Conservation (phyloP, 2,329 filamentous ascomycete genomes). For the Neofusicoccum kwambonambiense region DNA sequence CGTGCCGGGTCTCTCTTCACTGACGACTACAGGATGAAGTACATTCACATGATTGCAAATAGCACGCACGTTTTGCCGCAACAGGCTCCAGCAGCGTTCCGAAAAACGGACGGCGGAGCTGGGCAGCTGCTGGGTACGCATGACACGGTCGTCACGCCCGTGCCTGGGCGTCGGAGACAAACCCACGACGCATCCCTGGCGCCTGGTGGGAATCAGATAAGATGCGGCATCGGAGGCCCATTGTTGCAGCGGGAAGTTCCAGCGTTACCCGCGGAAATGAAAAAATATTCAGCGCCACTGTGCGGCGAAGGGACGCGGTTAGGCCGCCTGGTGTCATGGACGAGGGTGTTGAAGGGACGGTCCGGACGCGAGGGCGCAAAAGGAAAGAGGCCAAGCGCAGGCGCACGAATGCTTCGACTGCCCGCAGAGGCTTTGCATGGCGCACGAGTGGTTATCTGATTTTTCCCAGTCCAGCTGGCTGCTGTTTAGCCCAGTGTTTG, state of each 20-base stretch:
- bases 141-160: not conserved
- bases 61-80: not conserved
- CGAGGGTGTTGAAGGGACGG: no score
- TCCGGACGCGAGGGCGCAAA: no score
- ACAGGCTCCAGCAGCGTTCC: not conserved
- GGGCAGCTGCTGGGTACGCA: not conserved
- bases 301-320: not conserved
- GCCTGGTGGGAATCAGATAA: not conserved
- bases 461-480: not conserved
- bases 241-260: not conserved
- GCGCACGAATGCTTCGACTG: no score
- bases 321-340: no score
- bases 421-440: no score
- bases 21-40: not conserved
- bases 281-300: not conserved
- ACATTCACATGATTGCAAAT: not conserved
- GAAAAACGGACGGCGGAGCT: not conserved
- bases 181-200: not conserved
- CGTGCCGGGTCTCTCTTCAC: no score
- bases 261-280: not conserved
- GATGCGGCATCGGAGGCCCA: not conserved
- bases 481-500: not conserved
- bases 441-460: not conserved
- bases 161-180: not conserved
- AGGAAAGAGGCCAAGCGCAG: no score